Percentiles rank a stretch among this genome's conserved stretches.
phyloP scores from a whole-genome alignment of 179 eudicot genomes.

The Beta lomatogona region DNA sequence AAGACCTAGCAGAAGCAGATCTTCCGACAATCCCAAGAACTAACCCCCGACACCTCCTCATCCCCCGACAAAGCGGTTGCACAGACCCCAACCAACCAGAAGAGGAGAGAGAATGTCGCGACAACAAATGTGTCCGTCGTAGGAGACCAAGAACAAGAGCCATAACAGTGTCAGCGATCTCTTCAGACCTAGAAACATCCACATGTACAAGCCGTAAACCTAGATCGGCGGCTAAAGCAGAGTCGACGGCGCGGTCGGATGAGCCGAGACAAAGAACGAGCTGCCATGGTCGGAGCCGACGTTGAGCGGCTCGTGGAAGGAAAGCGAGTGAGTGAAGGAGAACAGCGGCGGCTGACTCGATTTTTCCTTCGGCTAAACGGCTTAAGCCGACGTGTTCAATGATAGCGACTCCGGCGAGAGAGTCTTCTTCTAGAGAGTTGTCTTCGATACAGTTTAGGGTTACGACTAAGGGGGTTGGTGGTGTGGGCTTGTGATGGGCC shows the following conservation, averaged over 20 bases:
- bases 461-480: slow-evolving; percentile 58
- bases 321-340: slow-evolving; percentile 92
- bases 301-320: slow-evolving; percentile 98
- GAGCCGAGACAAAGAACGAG: slow-evolving; percentile 94
- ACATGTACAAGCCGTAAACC: slow-evolving; percentile 83
- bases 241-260: slow-evolving; percentile 76
- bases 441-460: slow-evolving; percentile 95
- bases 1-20: slow-evolving; percentile 83
- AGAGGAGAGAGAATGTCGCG: slow-evolving; percentile 76
- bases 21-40: slow-evolving; percentile 91
- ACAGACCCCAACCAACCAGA: slow-evolving; percentile 98
- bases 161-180: slow-evolving; percentile 95
- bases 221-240: slow-evolving; percentile 86
- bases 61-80: slow-evolving; percentile 94
- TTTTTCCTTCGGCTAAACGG: slow-evolving; percentile 62
- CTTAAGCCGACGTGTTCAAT: slow-evolving; percentile 78
- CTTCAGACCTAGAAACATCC: slow-evolving; percentile 87
- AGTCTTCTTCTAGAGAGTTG: slow-evolving; percentile 58
- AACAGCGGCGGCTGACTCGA: slow-evolving; percentile 81
- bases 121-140: slow-evolving; percentile 80
- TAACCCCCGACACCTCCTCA: slow-evolving; percentile 91
- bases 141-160: slow-evolving; percentile 78
- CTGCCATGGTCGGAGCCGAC: slow-evolving; percentile 89
- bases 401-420: slow-evolving; percentile 65
- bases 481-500: slow-evolving; percentile 32